These are phyloP conservation scores for Carallia pectinifolia DNA, from an alignment of 345 rosid species.

Conservation along the genomic window DNA sequence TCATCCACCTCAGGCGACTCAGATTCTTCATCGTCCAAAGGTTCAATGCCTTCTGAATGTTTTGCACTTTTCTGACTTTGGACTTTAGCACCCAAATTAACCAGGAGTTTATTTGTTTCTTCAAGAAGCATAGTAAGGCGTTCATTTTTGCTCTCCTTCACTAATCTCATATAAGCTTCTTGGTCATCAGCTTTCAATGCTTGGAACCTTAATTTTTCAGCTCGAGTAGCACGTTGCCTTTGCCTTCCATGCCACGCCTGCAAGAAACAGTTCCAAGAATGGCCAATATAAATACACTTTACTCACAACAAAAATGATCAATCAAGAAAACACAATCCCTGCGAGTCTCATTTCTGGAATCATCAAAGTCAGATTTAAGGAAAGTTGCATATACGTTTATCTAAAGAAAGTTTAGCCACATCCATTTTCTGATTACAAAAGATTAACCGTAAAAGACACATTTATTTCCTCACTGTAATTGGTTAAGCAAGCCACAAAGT, in stretches of 20 bases:
- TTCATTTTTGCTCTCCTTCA: conserved; percentile 98
- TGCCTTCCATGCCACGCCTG: conserved; percentile 99
- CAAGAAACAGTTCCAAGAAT: conserved; percentile 8
- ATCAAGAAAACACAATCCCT: neutral
- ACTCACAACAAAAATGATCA: conserved; percentile 1
- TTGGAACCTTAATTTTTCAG: conserved; percentile 93
- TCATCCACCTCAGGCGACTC: conserved; percentile 70
- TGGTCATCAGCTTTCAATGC: conserved; percentile 98
- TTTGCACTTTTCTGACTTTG: conserved; percentile 94
- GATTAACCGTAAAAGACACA: no score
- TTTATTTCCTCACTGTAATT: neutral
- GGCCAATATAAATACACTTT: neutral
- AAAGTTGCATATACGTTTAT: conserved; percentile 6
- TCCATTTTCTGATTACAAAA: no score
- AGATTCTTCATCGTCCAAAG: conserved; percentile 59
- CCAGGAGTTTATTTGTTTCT: conserved; percentile 95
- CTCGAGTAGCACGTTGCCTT: conserved; percentile 96
- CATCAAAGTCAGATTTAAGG: conserved; percentile 3
- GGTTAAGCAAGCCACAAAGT: neutral
- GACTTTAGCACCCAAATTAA: conserved; percentile 97
- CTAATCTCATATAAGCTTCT: conserved; percentile 94
- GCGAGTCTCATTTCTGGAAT: conserved; percentile 13
- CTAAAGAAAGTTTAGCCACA: neutral
- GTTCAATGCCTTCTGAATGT: conserved; percentile 64
- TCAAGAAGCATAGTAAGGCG: conserved; percentile 83